Evolutionary conservation across 2,329 filamentous ascomycete species (phyloP), one percentile per base, ranked within the genome.

Genomic region (Penicillium vulpinum): DNA sequence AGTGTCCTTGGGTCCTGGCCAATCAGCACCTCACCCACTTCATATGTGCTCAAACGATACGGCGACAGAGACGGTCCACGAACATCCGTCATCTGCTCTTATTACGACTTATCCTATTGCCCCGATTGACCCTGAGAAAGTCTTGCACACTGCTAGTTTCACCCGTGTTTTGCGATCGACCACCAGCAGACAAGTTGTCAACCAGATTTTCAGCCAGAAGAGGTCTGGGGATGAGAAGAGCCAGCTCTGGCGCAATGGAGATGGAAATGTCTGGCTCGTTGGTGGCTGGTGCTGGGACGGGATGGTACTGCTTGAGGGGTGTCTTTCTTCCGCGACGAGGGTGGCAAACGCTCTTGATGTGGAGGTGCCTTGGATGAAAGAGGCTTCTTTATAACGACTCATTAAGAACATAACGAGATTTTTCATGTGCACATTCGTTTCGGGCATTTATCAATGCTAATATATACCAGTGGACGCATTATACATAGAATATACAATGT

Each of bases 221-320:
- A 45, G 5, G 13, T n/a, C n/a, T 40, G 35, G 33, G 1, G 40
- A 46, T 13, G 40, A 56, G 15, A 56, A 56, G 40, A 40, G 40
- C 21, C 40, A 52, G n/a, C 40, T 56, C 8, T 86, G 83, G 83
- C 75, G 68, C 8, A 86, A 83, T 56, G 83, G 83, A 0, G 73
- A 83, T 48, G 76, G 78, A 8, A 77, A 79, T 39, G 79, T 87
- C 0, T 86, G 80, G 77, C 64, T 86, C 13, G 76, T 78, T 0
- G 84, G 84, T 6, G 81, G 82, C 0, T 87, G 84, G 85, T 87
- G 83, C 62, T 86, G 84, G 84, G 84, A 87, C 67, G 84, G 84
- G 3, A 83, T 87, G 83, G 83, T 87, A 1, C 62, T 87, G 16
- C 68, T 87, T 4, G 84, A 86, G 66, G 85, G 85, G 1, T 87